These are phyloP conservation scores for Cryphonectria nitschkei DNA, from an alignment of 2,329 filamentous ascomycete genomes.

Conservation along the genomic window DNA sequence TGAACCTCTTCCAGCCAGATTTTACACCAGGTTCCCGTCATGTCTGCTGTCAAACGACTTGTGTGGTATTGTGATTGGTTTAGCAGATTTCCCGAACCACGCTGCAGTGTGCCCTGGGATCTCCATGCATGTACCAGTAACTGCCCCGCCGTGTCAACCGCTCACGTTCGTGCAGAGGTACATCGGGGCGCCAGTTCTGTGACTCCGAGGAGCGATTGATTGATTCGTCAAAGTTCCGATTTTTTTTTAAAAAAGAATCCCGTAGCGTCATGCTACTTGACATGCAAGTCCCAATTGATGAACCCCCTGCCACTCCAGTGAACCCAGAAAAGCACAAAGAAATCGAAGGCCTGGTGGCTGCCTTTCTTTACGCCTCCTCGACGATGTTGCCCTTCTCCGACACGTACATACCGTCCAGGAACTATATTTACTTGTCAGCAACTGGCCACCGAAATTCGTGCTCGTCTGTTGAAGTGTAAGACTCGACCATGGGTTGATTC, in stretches of 20 bases:
- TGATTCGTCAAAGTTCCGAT: constrained; percentile 39
- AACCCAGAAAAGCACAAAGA: constrained; percentile 61
- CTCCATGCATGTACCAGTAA: constrained; percentile 4
- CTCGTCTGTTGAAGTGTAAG: background rate
- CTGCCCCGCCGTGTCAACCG: background rate
- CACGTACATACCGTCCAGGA: constrained; percentile 99
- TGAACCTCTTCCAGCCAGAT: background rate
- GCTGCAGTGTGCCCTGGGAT: background rate
- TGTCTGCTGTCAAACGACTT: background rate
- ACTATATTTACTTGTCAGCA: constrained; percentile 57
- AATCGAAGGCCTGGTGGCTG: constrained; percentile 34
- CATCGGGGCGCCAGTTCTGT: constrained; percentile 23
- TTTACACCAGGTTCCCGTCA: background rate
- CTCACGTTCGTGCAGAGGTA: constrained; percentile 21
- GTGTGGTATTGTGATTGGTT: constrained; percentile 15
- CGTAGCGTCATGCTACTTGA: constrained; percentile 53
- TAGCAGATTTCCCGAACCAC: constrained; percentile 15
- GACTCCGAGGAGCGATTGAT: constrained; percentile 28
- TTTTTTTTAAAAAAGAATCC: constrained; percentile 34
- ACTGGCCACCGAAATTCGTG: background rate
- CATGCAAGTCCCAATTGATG: constrained; percentile 58
- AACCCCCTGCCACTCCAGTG: constrained; percentile 63
- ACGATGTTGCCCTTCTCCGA: constrained; percentile 97
- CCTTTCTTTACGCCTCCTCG: constrained; percentile 56
- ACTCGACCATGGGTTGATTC: background rate